A percentile compares a stretch with the other conserved stretches of the same genome.
These are phyloP conservation scores for Schrenkiella parvula DNA, from an alignment of 345 rosid genomes.

Conservation along the genomic window DNA sequence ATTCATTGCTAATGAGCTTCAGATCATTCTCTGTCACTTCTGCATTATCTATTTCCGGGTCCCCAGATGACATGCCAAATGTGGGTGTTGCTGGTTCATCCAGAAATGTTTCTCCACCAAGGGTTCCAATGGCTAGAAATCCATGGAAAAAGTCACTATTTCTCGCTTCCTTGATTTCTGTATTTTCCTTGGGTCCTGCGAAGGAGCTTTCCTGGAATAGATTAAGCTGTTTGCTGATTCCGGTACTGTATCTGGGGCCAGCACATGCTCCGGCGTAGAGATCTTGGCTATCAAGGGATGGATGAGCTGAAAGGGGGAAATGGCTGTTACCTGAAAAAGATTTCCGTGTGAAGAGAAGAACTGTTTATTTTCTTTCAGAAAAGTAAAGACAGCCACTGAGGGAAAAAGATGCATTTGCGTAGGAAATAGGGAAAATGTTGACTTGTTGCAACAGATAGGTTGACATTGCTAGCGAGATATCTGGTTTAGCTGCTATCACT, in stretches of 20 bases:
- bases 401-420: not conserved
- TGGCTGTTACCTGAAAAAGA: conserved; percentile 58
- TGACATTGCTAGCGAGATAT: conserved; percentile 6
- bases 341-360: conserved; percentile 19
- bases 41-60: conserved; percentile 36
- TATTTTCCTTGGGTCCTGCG: conserved; percentile 29
- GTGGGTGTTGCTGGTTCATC: conserved; percentile 71
- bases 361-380: not conserved
- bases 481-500: conserved; percentile 1
- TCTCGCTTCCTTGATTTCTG: conserved; percentile 39
- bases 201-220: conserved; percentile 41
- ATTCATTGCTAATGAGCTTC: conserved; percentile 52
- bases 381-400: not conserved
- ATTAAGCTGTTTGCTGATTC: conserved; percentile 31
- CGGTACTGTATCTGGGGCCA: conserved; percentile 39
- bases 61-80: conserved; percentile 48
- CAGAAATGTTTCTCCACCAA: conserved; percentile 52
- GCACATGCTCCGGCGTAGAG: conserved; percentile 36
- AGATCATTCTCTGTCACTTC: conserved; percentile 64
- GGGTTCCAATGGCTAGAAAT: conserved; percentile 86
- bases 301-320: conserved; percentile 48
- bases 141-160: conserved; percentile 65
- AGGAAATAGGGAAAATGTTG: not conserved
- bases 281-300: conserved; percentile 45
- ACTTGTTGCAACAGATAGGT: not conserved